Evolutionary conservation across 139 green algal genomes (phyloP).

Genomic region (Micromonas pusilla): DNA sequence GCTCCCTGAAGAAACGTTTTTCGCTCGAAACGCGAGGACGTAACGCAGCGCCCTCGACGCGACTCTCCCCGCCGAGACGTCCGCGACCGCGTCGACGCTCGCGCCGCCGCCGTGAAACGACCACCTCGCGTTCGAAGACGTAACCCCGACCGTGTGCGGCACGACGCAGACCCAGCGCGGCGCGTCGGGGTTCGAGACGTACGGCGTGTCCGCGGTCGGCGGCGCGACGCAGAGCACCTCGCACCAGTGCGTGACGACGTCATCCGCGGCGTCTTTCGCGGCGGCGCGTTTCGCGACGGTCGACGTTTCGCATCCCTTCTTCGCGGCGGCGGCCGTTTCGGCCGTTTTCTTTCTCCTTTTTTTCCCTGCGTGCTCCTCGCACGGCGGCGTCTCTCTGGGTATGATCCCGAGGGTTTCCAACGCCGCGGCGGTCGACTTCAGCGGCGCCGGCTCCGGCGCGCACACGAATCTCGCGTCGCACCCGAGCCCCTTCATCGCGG

Average conservation of each 20-base stretch:
- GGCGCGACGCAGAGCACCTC: neutral
- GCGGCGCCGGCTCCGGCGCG: neutral
- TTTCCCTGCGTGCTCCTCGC: neutral
- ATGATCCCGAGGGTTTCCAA: neutral
- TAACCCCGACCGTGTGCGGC: neutral
- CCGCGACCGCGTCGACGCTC: neutral
- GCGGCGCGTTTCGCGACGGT: neutral
- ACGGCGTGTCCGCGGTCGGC: too few relatives aligned
- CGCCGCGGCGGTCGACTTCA: neutral
- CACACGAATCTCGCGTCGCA: neutral
- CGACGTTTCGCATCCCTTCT: too few relatives aligned
- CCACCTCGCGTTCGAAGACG: neutral
- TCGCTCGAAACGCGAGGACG: constrained; percentile 9
- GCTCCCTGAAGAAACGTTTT: neutral
- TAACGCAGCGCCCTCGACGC: neutral
- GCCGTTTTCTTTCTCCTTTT: too few relatives aligned
- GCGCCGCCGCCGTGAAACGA: neutral
- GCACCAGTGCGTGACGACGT: neutral
- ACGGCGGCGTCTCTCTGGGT: neutral
- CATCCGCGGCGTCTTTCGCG: neutral
- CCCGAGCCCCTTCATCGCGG: neutral
- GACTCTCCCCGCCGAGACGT: neutral
- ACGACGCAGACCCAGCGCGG: neutral
- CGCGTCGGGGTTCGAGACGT: too few relatives aligned
- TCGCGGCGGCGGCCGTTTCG: too few relatives aligned